Percentiles rank a stretch among this genome's conserved stretches.
Evolutionary conservation across 257 asterid species (phyloP).

Genomic region (Verbascum thapsus): DNA sequence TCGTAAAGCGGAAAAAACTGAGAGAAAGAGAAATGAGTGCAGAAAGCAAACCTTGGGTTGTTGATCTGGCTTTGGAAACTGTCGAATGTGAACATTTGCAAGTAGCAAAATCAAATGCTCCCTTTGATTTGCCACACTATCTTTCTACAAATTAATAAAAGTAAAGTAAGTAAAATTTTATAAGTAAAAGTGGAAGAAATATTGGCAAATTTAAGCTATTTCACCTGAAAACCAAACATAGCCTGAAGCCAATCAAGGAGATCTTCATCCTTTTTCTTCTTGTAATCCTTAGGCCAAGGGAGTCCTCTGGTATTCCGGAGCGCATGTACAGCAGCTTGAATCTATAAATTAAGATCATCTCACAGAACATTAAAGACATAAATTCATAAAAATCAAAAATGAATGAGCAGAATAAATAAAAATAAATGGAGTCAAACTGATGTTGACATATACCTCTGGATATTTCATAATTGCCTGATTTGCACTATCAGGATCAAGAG

Average conservation of each 20-base stretch:
- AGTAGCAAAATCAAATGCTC: conserved; percentile 96
- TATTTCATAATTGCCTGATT: conserved; percentile 95
- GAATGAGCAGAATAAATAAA: conserved; percentile 20
- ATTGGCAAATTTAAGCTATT: conserved; percentile 14
- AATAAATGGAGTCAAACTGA: conserved; percentile 15
- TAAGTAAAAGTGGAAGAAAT: conserved; percentile 1
- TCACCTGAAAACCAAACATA: conserved; percentile 99
- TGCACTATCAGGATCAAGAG: conserved; percentile 98
- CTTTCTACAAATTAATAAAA: conserved; percentile 72
- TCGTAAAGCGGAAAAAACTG: conserved; percentile 12
- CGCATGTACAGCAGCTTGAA: conserved; percentile 95
- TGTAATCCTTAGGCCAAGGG: conserved; percentile 98
- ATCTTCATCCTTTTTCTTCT: conserved; percentile 97
- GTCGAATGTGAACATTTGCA: conserved; percentile 97
- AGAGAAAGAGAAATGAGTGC: conserved; percentile 22
- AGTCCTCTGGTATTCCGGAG: conserved; percentile 90
- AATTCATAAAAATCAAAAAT: conserved; percentile 18
- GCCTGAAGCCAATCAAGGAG: conserved; percentile 99
- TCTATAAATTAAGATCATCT: conserved; percentile 46
- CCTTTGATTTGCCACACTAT: conserved; percentile 91
- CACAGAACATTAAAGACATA: conserved; percentile 11
- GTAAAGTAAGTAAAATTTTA: not conserved
- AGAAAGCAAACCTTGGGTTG: conserved; percentile 80
- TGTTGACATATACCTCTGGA: conserved; percentile 73
- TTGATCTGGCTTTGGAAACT: conserved; percentile 96